Conservation (phyloP, 2,329 filamentous ascomycete genomes). For the Nigrospora osmanthi region DNA sequence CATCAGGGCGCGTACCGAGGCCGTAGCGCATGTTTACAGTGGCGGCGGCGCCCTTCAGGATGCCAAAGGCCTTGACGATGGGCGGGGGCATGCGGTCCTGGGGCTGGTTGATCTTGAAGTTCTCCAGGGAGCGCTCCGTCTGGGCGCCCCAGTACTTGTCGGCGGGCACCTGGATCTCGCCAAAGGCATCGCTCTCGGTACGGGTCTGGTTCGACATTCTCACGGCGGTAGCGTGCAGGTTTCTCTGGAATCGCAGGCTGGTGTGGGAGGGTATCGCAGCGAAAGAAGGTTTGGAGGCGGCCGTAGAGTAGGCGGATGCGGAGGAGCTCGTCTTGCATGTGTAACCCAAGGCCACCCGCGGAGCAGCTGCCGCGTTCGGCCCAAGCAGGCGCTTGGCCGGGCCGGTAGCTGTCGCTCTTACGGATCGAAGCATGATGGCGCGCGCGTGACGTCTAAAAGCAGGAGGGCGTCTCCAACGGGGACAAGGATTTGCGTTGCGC, state of each 20-base stretch:
- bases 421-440: constrained; percentile 25
- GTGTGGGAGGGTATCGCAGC: constrained; percentile 8
- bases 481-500: no score
- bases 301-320: constrained; percentile 11
- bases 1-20: constrained; percentile 51
- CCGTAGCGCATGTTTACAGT: constrained; percentile 94
- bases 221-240: constrained; percentile 35
- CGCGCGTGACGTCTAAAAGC: background rate
- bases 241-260: constrained; percentile 21
- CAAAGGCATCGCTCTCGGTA: constrained; percentile 95
- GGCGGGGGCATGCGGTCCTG: constrained; percentile 97
- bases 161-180: constrained; percentile 82
- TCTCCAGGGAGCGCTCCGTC: constrained; percentile 90
- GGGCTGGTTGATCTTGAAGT: constrained; percentile 99
- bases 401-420: constrained; percentile 21
- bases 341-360: constrained; percentile 18
- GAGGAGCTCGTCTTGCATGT: constrained; percentile 20
- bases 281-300: constrained; percentile 7
- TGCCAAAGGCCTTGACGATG: constrained; percentile 88
- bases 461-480: no score
- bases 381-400: constrained; percentile 20
- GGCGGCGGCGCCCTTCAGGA: constrained; percentile 93
- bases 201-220: constrained; percentile 53
- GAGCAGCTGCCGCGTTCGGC: constrained; percentile 20
- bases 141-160: constrained; percentile 99